Evolutionary conservation across 225 moss, liverwort and hornwort species (phyloP), one percentile per base, ranked within the genome.

Genomic region (Antitrichia curtipendula): DNA sequence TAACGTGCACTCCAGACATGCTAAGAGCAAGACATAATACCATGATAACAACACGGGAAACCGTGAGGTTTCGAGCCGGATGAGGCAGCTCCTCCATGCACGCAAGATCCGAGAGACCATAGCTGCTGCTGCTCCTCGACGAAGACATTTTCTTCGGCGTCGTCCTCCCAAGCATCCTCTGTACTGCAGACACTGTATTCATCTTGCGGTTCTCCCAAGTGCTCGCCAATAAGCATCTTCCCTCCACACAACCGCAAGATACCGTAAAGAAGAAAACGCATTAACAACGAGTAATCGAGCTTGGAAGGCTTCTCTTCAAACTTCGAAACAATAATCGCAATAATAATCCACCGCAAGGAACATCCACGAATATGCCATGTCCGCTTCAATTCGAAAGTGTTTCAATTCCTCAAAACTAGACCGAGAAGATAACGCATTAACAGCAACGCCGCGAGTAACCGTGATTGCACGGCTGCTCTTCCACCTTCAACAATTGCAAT

Each of bases 31-130:
- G 81, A 32, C 49, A 41, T 11, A 40, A 87, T 90, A 94, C 94
- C 94, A 94, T 92, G 49, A 94, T 94, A 40, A 94, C 94, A 65
- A 94, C 93, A 68, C 93, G 90, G 24, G 93, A 94, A 86, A 94
- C 93, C 36, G 92, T 94, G 69, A 94, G 93, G 40, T 94, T 94
- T 54, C 93, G 92, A 85, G 91, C 88, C 61, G 92, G 93, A 80
- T 90, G 88, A 64, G 93, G 93, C 15, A 94, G 90, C 88, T 77
- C 92, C 85, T 94, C 92, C 91, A 90, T 92, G 87, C 32, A 84
- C 62, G 87, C 84, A 79, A 83, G 90, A 65, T 93, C 93, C 82
- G 91, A 93, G 83, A 90, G 83, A 49, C 88, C 93, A 75, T 82
- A 88, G 83, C 69, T 89, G 82, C 45, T 64, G 79, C 8, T 83